These are phyloP conservation scores for Saturnispora zaruensis DNA, from an alignment of 805 yeast genomes.

Conservation along the genomic window DNA sequence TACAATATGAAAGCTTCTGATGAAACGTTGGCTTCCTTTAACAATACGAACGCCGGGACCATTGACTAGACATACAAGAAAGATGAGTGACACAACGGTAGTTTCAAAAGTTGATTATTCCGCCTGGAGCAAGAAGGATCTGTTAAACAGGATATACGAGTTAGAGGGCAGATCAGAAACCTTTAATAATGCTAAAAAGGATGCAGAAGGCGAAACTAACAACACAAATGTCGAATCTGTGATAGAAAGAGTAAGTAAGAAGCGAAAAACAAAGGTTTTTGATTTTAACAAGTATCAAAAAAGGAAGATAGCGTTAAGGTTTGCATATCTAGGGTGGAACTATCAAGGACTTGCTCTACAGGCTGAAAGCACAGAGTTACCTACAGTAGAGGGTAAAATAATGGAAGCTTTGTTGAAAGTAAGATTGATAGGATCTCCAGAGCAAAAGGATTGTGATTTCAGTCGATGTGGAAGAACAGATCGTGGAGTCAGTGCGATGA, in stretches of 20 bases:
- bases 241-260: not conserved
- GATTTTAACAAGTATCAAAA: constrained; percentile 57
- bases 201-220: no score
- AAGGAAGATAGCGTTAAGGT: constrained; percentile 68
- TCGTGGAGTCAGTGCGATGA: constrained; percentile 94
- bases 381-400: constrained; percentile 78
- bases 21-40: not conserved
- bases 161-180: constrained; percentile 36
- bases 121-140: constrained; percentile 57
- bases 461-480: constrained; percentile 95
- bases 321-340: constrained; percentile 90
- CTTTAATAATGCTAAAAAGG: not conserved
- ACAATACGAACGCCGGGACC: not conserved
- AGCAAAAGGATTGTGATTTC: constrained; percentile 58
- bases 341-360: constrained; percentile 88
- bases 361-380: constrained; percentile 63
- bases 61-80: not conserved
- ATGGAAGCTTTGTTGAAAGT: constrained; percentile 64
- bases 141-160: constrained; percentile 47
- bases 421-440: constrained; percentile 51
- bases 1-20: not conserved
- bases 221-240: not conserved
- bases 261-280: constrained; percentile 36
- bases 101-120: constrained; percentile 33
- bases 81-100: not conserved